Evolutionary conservation across 2,329 filamentous ascomycete genomes (phyloP), one percentile per base, ranked within the genome.

Genomic region (Penicillium sp.): DNA sequence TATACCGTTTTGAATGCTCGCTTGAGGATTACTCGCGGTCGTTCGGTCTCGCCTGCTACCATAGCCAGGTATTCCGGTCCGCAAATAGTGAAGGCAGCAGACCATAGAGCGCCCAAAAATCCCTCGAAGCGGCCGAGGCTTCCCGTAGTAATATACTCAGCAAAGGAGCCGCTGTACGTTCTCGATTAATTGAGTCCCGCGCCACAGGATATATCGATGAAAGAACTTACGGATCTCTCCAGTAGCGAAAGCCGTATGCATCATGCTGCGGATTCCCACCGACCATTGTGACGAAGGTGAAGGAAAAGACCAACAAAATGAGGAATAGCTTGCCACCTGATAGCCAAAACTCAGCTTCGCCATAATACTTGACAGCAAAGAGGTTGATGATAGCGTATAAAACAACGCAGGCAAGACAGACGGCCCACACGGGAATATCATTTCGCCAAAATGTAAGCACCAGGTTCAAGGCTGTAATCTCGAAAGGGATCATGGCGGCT

Each of bases 61-160:
- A 90, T 85, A 74, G 86, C 87, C 47, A 90, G 84, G n/a, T 90
- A 77, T 67, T 90, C 87, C 5, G 86, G 87, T 57, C 86, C 87
- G 2, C 89, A 79, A 68, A 88, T 90, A 55, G 88, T 87, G 63
- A 91, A 91, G 6, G 86, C 86, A 1, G 88, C 87, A 30, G 83
- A 88, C 64, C 89, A 83, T 47, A 90, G 81, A 56, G 83, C 83
- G 9, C 79, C 81, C 84, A 85, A 88, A 71, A 86, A 81, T 20
- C 75, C 81, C 35, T 83, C 69, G 70, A 86, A 85, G 54, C 75
- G 72, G 28, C 82, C 82, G 35, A 71, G 62, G 47, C 65, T 47
- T 2, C 77, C 79, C 0, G 64, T 63, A 1, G 61, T 61, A 40
- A 77, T 70, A 60, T 77, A 77, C 3, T 72, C 62, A 12, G 68